Base-by-base conservation (phyloP, 2,329 filamentous ascomycete species). In the Diaporthe eres region DNA sequence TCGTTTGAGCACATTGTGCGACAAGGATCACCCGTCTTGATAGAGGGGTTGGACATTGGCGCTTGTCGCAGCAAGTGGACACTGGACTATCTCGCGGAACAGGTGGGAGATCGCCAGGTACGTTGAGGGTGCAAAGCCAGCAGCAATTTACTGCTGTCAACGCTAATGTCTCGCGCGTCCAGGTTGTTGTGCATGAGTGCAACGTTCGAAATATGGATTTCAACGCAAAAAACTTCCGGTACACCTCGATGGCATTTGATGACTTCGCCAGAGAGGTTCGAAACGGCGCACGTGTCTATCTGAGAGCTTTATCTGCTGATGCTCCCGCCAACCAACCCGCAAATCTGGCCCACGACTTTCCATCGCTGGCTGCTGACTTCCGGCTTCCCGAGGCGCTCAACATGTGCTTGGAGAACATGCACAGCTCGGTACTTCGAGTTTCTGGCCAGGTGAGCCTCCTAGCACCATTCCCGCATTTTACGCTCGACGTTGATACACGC, bases 381-480 rank as follows among this genome's bases (percentile, higher is more conserved):
- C 80, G 82, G 19, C 83, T 98, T 1, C 94, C 95, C 1, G 79
- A 86, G 1, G 86, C 91, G 77, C 85, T 98, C 13, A 83, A 83
- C 0, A 85, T 89, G 47, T 91, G 94, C 5, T 81, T 81, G 7
- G 85, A 92, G n/a, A 91, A 91, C 77, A 83, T 90, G 4, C 95
- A 97, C 81, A 96, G 93, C 82, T 96, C 94, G 3, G 92, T 95
- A 0, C 85, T 98, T 34, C 90, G 95, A 28, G 92, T 98, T 76
- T 96, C 94, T 5, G 94, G 94, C 0, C 91, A 91, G 2, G 94
- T 96, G 15, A 93, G 65, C 34, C 22, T 42, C 65, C 28, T 42
- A 3, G n/a, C 15, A n/a, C 34, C 37, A 58, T 25, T 1, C 7
- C 57, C 34, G 34, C 17, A 49, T 28, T 22, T 31, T 12, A 4